Base-by-base conservation (phyloP, 176 grass and related monocot genomes). In the Eragrostis nindensis region DNA sequence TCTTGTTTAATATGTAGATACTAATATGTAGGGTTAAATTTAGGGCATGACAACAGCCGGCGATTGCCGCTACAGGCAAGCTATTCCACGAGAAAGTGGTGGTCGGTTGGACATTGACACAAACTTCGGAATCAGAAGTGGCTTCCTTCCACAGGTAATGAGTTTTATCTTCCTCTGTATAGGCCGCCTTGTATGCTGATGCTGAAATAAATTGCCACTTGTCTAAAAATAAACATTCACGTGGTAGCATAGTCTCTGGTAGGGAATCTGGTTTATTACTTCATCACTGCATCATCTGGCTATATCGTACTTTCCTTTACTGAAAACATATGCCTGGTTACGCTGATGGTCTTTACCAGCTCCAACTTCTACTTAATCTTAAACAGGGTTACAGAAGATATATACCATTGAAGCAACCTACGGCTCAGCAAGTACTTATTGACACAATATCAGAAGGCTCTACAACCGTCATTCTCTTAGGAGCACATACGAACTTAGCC, bases 91-190 rank as follows among this genome's bases (percentile, higher is more conserved):
- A 61, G 57, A 87, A 61, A 50, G 76, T 86, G 92, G 90, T 53
- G 95, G 95, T 59, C 50, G 87, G 38, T 80, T 98, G 66, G 95
- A 94, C 6, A 18, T 87, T 5, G 77, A 98, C 71, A 83, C 83
- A 47, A 92, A 91, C 61, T 69, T 50, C 61, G 92, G 92, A 30
- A 80, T 94, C 24, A 73, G 92, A 2, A 94, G 76, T 71, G 74
- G 83, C 19, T 94, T 94, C 83, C 90, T 94, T 85, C 90, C 95
- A 69, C 92, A 89, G 92, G 95, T 94, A 71, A 66, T 63, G 38
- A 32, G 9, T 38, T 87, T 75, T 78, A 19, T 61, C 41, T 38
- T 46, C 64, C 56, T 60, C 3, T 61, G 11, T 13, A 61, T 14
- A 61, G 1, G 5, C 11, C n/a, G 4, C 3, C 11, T 61, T 27